A percentile compares a stretch with the other conserved stretches of the same genome.
Evolutionary conservation across 1,284 basidiomycete genomes (phyloP).

Genomic region (Heterobasidion parviporum): DNA sequence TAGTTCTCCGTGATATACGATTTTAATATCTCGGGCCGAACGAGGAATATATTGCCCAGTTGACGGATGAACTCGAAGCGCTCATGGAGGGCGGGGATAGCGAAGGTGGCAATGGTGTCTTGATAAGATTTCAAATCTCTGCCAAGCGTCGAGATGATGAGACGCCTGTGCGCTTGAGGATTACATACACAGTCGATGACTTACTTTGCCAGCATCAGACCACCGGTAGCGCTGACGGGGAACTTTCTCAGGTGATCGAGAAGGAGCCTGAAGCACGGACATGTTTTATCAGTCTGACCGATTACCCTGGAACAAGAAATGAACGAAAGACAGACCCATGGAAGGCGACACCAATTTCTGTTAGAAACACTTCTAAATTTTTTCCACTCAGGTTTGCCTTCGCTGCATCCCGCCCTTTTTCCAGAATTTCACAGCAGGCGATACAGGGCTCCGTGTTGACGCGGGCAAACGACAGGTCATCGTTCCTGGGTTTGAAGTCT

Average conservation of each 20-base stretch:
- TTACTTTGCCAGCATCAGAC: slow-evolving; percentile 95
- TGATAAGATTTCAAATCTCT: slow-evolving; percentile 97
- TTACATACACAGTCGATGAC: slow-evolving; percentile 14
- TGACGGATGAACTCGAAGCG: slow-evolving; percentile 98
- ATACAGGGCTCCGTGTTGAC: slow-evolving; percentile 95
- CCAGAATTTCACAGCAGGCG: slow-evolving; percentile 82
- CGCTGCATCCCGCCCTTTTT: slow-evolving; percentile 71
- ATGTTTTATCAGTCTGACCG: not conserved
- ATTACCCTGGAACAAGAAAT: slow-evolving; percentile 1
- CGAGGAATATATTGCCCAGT: slow-evolving; percentile 94
- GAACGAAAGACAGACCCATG: slow-evolving; percentile 54
- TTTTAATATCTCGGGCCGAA: slow-evolving; percentile 86
- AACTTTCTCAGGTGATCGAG: slow-evolving; percentile 96
- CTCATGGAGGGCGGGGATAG: slow-evolving; percentile 79
- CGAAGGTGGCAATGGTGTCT: slow-evolving; percentile 79
- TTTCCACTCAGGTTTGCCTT: slow-evolving; percentile 79
- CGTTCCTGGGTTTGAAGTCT: slow-evolving; percentile 95
- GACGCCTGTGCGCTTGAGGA: slow-evolving; percentile 8
- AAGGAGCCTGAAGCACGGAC: slow-evolving; percentile 51
- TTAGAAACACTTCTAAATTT: slow-evolving; percentile 87
- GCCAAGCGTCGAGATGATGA: not conserved
- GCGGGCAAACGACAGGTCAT: slow-evolving; percentile 89
- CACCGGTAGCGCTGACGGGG: slow-evolving; percentile 93
- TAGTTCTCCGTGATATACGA: slow-evolving; percentile 91
- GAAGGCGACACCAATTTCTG: slow-evolving; percentile 91